Evolutionary conservation across 2,329 filamentous ascomycete genomes (phyloP), one percentile per base, ranked within the genome.

Genomic region (Drechslerella dactyloides): DNA sequence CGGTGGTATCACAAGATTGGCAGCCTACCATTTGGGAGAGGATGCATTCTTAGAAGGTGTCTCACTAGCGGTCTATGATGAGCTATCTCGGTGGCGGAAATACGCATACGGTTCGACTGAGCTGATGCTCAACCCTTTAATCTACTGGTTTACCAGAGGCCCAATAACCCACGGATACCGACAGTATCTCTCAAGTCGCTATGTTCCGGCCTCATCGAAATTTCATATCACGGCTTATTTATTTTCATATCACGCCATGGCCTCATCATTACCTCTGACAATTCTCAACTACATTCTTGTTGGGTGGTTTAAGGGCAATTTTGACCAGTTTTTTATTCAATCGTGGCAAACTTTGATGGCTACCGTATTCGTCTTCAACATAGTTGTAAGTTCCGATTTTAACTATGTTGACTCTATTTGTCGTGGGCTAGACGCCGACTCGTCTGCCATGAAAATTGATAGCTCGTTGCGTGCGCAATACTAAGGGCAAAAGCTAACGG

Each of bases 241-340:
- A 73, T 86, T 86, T 50, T 89, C 88, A 3, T 89, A 90, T 80
- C 90, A 89, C 76, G 89, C 89, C 21, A 85, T 91, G 66, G 89
- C 85, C 2, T 85, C 85, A 0, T 85, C 87, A 1, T 86, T 88
- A 81, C 80, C 87, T n/a, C 81, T 90, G 54, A 89, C 88, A 0
- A 76, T 87, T 0, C 79, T 85, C 66, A 91, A 91, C 79, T 91
- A 91, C 79, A 86, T 90, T 78, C 79, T 89, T 42, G 82, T 90
- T 57, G 89, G 89, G 40, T 90, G 87, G 85, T 89, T 85, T 80
- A 87, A 88, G 76, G 87, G 87, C 35, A 81, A 85, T 58, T 81
- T 88, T 48, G 86, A 88, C 76, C 84, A 87, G 73, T 88, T 85
- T 80, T 90, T 90, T 78, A 82, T 88, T 78, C 85, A 87, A 74